Conservation (phyloP, 768 basidiomycete genomes). For the Suillus occidentalis region DNA sequence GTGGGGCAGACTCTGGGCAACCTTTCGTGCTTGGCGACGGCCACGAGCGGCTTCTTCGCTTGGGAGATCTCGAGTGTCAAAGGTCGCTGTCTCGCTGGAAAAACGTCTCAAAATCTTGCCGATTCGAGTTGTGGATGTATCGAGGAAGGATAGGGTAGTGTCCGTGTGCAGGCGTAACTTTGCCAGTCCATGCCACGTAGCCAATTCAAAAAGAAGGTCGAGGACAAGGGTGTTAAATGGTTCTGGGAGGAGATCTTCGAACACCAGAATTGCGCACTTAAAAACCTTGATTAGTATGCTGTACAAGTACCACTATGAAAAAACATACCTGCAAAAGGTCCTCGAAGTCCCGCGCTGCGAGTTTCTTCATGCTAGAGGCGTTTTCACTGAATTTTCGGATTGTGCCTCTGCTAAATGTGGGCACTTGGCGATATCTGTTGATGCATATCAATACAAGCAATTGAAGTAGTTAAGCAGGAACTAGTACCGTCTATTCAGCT, state of each 20-base stretch:
- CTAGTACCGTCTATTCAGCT: background rate
- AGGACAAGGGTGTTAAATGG: slow-evolving; percentile 11
- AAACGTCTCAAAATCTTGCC: slow-evolving; percentile 28
- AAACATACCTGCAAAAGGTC: slow-evolving; percentile 12
- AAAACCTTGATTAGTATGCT: background rate
- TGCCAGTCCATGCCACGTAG: slow-evolving; percentile 18
- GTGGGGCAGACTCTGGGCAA: background rate
- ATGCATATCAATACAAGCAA: background rate
- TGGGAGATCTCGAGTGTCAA: slow-evolving; percentile 32
- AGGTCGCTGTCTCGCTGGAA: slow-evolving; percentile 19
- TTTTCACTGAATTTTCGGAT: slow-evolving; percentile 9
- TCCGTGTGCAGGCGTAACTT: slow-evolving; percentile 23
- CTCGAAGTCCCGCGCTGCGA: slow-evolving; percentile 13
- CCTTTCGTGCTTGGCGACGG: slow-evolving; percentile 6
- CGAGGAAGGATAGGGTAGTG: slow-evolving; percentile 10
- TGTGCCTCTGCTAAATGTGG: slow-evolving; percentile 12
- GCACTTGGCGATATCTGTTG: slow-evolving; percentile 14
- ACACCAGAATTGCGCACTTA: slow-evolving; percentile 25
- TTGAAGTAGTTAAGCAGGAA: too few species aligned
- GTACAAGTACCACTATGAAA: too few species aligned
- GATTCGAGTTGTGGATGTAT: slow-evolving; percentile 18
- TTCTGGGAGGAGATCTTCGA: slow-evolving; percentile 19
- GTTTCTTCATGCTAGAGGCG: slow-evolving; percentile 17
- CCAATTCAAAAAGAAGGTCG: slow-evolving; percentile 17
- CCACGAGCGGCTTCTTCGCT: slow-evolving; percentile 29